These are phyloP conservation scores for Carex arenaria DNA, from an alignment of 202 grass and related monocot species.

Conservation along the genomic window DNA sequence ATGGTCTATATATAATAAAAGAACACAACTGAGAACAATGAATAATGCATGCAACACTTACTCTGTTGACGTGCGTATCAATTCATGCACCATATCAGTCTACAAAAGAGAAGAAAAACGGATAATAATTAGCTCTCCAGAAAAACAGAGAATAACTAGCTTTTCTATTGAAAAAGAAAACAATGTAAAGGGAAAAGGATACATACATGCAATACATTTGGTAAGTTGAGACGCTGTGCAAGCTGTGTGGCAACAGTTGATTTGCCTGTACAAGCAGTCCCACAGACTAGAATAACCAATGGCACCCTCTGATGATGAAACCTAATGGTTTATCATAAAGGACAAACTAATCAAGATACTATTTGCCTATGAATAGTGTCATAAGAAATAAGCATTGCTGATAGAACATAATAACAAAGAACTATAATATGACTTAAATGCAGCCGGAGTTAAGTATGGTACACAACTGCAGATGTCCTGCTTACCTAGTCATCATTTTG, in stretches of 20 bases:
- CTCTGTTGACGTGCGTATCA: slow-evolving; percentile 90
- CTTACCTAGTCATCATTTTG: slow-evolving; percentile 93
- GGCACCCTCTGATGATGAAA: slow-evolving; percentile 98
- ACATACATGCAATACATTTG: slow-evolving; percentile 92
- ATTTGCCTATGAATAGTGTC: slow-evolving; percentile 13
- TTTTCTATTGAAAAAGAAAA: neutral
- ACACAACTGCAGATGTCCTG: neutral
- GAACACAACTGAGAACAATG: neutral
- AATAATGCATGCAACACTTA: slow-evolving; percentile 27
- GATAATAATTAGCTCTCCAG: too few species aligned
- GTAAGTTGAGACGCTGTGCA: slow-evolving; percentile 89
- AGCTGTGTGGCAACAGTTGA: slow-evolving; percentile 95
- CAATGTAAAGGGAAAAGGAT: slow-evolving; percentile 22
- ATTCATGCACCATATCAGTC: slow-evolving; percentile 98
- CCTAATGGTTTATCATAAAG: slow-evolving; percentile 20
- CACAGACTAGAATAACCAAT: slow-evolving; percentile 89
- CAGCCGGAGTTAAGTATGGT: neutral
- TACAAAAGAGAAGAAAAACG: slow-evolving; percentile 36
- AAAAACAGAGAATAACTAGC: neutral
- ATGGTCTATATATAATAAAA: neutral
- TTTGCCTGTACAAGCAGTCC: slow-evolving; percentile 92
- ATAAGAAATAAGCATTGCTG: slow-evolving; percentile 2
- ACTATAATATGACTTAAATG: neutral
- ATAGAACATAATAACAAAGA: neutral
- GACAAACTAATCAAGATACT: neutral